Conservation (phyloP, 1,139 yeast genomes). For the Scheffersomyces illinoinensis region DNA sequence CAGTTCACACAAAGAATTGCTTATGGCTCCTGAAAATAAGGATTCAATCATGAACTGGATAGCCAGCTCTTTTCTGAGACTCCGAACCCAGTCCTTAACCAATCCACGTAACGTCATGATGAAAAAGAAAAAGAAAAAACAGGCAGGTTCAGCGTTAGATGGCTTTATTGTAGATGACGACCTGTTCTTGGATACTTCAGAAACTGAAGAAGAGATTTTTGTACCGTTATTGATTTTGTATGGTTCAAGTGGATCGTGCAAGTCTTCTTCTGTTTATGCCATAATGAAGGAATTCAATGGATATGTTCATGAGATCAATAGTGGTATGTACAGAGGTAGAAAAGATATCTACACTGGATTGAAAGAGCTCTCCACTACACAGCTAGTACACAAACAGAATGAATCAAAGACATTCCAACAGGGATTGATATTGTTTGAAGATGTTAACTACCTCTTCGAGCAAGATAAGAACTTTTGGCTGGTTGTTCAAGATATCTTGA, state of each 20-base stretch:
- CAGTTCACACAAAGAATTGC: constrained; percentile 29
- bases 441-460: constrained; percentile 79
- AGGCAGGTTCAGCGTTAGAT: constrained; percentile 15
- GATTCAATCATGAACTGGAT: constrained; percentile 48
- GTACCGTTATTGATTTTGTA: constrained; percentile 66
- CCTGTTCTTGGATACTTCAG: constrained; percentile 15
- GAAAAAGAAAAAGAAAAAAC: constrained; percentile 17
- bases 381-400: constrained; percentile 57
- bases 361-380: constrained; percentile 83
- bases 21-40: constrained; percentile 27
- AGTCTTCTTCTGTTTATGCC: constrained; percentile 73
- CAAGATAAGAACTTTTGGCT: constrained; percentile 83
- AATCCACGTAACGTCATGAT: constrained; percentile 30
- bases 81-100: constrained; percentile 32
- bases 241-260: constrained; percentile 80
- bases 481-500: constrained; percentile 62
- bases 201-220: constrained; percentile 38
- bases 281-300: constrained; percentile 65
- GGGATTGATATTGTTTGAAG: constrained; percentile 79
- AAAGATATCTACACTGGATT: constrained; percentile 67
- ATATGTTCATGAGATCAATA: constrained; percentile 79
- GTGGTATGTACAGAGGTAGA: constrained; percentile 70
- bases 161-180: constrained; percentile 36
- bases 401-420: constrained; percentile 47
- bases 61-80: constrained; percentile 42